Evolutionary conservation across 139 green algal species (phyloP), one percentile per base, ranked within the genome.

Genomic region (Closterium sp.): DNA sequence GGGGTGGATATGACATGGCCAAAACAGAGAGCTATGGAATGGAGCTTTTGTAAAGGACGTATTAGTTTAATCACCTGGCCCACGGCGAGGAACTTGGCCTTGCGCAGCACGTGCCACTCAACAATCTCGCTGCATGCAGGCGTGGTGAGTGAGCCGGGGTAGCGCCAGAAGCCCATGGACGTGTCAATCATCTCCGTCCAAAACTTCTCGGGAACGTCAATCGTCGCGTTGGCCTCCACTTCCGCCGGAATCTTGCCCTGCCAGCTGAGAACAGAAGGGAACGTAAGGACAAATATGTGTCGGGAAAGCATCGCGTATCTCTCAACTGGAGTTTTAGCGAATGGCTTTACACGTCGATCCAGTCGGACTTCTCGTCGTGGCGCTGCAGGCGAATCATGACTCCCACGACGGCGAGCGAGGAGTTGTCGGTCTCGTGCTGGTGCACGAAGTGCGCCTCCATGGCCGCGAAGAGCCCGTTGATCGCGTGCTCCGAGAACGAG

Each of bases 361-460:
- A 86, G 81, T 10, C 81, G 30, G 5, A 32, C 16, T 10, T 23
- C 81, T 86, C 81, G n/a, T 86, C 81, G n/a, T 86, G n/a, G n/a
- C 81, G n/a, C 81, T 86, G 30, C 6, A 88, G 33, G 33, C 25
- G 33, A 30, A 38, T 38, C n/a, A 88, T 34, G n/a, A 88, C 85
- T 12, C 85, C 33, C 16, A 88, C 85, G 85, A 88, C 85, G 85
- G 85, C 85, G 34, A 88, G 33, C 3, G 4, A 1, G 33, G 10
- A 28, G 33, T 9, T 36, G 85, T 88, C 33, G 33, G 12, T 36
- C n/a, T 31, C 30, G 25, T 34, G 28, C 33, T 28, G 10, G 85
- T 88, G 85, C 33, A 88, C 85, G 33, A 88, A 88, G 85, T 88
- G 85, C n/a, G 25, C 30, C 34, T 88, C 85, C 5, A 88, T 31